Base-by-base conservation (phyloP, 176 grass and related monocot species). In the Urochloa ruziziensis region DNA sequence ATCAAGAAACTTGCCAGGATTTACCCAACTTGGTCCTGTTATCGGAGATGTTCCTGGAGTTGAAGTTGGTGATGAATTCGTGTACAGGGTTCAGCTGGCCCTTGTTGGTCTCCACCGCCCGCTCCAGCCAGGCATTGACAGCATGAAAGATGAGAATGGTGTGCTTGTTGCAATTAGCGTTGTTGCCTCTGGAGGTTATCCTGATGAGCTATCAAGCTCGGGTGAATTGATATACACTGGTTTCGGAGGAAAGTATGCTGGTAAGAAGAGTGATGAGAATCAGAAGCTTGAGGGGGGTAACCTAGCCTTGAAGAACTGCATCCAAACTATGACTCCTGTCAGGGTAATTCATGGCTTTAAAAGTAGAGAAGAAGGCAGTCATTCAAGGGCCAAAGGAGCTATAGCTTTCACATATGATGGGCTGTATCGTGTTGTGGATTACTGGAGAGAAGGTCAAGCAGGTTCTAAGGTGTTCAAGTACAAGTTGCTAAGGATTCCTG, bases 31-130 rank as follows among this genome's bases (percentile, higher is more conserved):
- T 12, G 78, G 58, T 18, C 80, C 86, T 15, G 54, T 86, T 14
- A 34, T 93, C 58, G 95, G 92, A 79, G 88, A 95, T 1, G 82
- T 95, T 56, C 89, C 58, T n/a, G 87, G 93, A 75, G 85, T 95
- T 37, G 93, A 98, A 90, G 68, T 95, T 40, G 96, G 96, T n/a
- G 96, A 98, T 60, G 87, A 93, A 48, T 98, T 94, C 43, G 56
- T 88, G 2, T 98, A 90, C 35, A 89, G 91, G 63, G 85, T 94
- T 34, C 83, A 95, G 82, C 74, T 95, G 42, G 69, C 78, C 54
- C 73, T 92, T 74, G 84, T 98, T 73, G 91, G 96, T 54, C 89
- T 98, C 59, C 93, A 95, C 51, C 79, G 87, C 3, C 87, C 67
- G 33, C 86, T 59, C 79, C 87, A 88, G 73, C 83, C 79, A 48